Evolutionary conservation across 768 basidiomycete genomes (phyloP), one percentile per base, ranked within the genome.

Genomic region (Auricularia sp.): DNA sequence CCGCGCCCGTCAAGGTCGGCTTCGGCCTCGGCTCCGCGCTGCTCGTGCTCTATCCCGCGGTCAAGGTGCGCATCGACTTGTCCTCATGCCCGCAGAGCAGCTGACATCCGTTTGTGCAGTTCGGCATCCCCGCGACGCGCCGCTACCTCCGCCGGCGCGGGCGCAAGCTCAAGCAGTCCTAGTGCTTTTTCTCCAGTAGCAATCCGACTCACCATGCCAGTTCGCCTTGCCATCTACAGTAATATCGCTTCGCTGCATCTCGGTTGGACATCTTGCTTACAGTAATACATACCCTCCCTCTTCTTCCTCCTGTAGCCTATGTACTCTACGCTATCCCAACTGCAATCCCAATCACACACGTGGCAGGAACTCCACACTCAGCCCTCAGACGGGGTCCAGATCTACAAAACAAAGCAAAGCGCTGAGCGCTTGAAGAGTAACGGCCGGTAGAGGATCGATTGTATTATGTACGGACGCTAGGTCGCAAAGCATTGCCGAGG

Each of bases 41-140:
- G 58, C 76, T 93, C 66, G 76, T 87, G 18, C 71, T 88, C 63
- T 93, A 93, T 79, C 89, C 91, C 16, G 75, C 77, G 14, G 72
- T 87, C 13, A 81, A 83, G 81, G 90, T 90, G 70, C 72, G 85
- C 29, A 7, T 7, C 18, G 18, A 24, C 24, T 24, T 24, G 24
- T 24, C 24, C 24, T 24, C 24, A n/a, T 24, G 24, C 24, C 24
- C 24, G 24, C 24, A 24, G 24, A 24, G 24, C 1, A 24, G 24
- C 24, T 24, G 24, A 24, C 24, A 24, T 24, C 24, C 24, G 24
- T 24, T 24, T 24, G 24, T 54, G 54, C 29, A 54, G 54, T 54
- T 54, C 3, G 54, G 54, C 54, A 18, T 54, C 29, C 54, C 54
- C 54, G 54, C 18, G 54, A 54, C 54, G 18, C 54, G 54, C 8